Percentiles rank a stretch among this genome's conserved stretches.
Conservation (phyloP, 2,329 filamentous ascomycete genomes). For the Monilinia fructicola region DNA sequence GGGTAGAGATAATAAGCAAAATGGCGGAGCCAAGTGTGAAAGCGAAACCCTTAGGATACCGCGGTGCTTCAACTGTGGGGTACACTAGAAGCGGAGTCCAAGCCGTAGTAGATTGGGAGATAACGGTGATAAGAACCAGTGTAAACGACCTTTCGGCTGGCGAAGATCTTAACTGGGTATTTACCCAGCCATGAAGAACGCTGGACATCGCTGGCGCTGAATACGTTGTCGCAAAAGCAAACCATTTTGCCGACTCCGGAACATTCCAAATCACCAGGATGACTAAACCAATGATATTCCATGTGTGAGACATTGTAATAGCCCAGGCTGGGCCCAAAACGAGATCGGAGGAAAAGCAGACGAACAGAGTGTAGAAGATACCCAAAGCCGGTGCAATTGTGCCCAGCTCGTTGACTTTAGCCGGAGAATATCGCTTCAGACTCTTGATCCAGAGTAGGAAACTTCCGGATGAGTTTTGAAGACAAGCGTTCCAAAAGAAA, state of each 20-base stretch:
- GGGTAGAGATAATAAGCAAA: not conserved
- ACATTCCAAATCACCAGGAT: constrained; percentile 57
- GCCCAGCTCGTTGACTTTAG: constrained; percentile 52
- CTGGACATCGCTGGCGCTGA: constrained; percentile 47
- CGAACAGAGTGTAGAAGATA: constrained; percentile 55
- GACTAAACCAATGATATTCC: constrained; percentile 52
- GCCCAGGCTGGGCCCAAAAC: constrained; percentile 54
- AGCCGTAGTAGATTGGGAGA: constrained; percentile 44
- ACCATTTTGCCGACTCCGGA: constrained; percentile 53
- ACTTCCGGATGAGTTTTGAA: not conserved
- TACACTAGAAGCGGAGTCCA: not conserved
- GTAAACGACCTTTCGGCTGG: constrained; percentile 45
- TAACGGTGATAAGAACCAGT: constrained; percentile 45
- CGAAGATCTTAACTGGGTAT: constrained; percentile 44
- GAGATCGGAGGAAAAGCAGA: constrained; percentile 56
- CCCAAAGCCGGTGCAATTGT: constrained; percentile 54
- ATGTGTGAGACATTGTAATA: constrained; percentile 46
- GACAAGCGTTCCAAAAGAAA: not conserved
- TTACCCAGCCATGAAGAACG: constrained; percentile 49
- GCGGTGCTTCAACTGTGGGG: not conserved
- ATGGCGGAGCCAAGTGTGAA: not conserved
- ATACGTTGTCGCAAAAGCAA: constrained; percentile 49
- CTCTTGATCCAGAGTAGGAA: constrained; percentile 36
- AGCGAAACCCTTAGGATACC: not conserved
- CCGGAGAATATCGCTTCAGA: constrained; percentile 48